Evolutionary conservation across 2,329 filamentous ascomycete genomes (phyloP).

Genomic region (Stagonosporopsis cucurbitacearum): DNA sequence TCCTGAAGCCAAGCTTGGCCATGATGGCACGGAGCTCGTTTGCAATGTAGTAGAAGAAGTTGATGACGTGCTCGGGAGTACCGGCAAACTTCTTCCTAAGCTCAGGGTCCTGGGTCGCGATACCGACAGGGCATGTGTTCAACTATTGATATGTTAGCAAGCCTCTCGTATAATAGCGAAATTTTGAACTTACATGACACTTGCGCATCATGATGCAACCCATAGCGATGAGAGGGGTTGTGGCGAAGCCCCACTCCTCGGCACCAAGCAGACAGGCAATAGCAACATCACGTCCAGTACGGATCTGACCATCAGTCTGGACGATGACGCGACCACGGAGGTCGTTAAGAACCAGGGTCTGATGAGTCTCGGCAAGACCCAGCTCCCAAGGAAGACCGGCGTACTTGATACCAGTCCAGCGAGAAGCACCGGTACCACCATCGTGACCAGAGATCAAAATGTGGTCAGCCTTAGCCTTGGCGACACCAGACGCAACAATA

Average conservation of each 20-base stretch:
- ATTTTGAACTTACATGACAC: conserved; percentile 50
- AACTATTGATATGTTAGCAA: conserved; percentile 35
- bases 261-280: conserved; percentile 94
- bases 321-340: conserved; percentile 94
- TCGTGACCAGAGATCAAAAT: conserved; percentile 97
- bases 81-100: conserved; percentile 92
- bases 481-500: conserved; percentile 96
- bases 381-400: conserved; percentile 96
- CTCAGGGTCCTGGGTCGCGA: conserved; percentile 94
- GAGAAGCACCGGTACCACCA: conserved; percentile 92
- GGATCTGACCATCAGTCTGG: conserved; percentile 93
- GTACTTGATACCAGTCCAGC: conserved; percentile 99
- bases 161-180: not conserved
- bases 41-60: conserved; percentile 98
- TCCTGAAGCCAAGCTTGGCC: conserved; percentile 93
- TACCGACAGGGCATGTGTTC: conserved; percentile 90
- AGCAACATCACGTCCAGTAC: conserved; percentile 90
- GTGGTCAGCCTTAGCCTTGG: conserved; percentile 96
- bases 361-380: conserved; percentile 95
- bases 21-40: conserved; percentile 97
- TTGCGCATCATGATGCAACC: conserved; percentile 95
- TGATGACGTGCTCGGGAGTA: conserved; percentile 94
- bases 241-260: conserved; percentile 98
- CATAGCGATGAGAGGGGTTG: conserved; percentile 93
- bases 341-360: conserved; percentile 94